Conservation (phyloP, 2,329 filamentous ascomycete species). For the Xylaria digitata region DNA sequence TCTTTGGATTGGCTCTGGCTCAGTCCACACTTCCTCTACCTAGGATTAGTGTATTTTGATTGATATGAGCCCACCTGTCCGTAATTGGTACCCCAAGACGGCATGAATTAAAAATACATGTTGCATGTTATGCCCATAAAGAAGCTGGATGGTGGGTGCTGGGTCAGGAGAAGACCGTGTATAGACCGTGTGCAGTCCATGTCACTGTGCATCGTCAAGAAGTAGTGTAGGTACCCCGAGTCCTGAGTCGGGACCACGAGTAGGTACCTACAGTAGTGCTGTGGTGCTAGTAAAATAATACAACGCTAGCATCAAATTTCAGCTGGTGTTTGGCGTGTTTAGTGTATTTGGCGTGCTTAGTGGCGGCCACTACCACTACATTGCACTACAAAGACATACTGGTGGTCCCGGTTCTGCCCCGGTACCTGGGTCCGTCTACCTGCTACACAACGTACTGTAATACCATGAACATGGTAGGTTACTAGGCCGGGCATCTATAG, state of each 20-base stretch:
- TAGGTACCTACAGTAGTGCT: slow-evolving; percentile 1
- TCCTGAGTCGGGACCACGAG: too few species aligned
- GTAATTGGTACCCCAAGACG: slow-evolving; percentile 21
- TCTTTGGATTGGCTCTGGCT: slow-evolving; percentile 32
- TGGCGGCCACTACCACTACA: slow-evolving; percentile 4
- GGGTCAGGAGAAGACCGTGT: slow-evolving; percentile 3
- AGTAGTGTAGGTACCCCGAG: too few species aligned
- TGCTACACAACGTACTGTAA: too few species aligned
- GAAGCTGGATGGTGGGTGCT: not conserved
- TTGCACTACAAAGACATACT: not conserved
- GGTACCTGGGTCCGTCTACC: too few species aligned
- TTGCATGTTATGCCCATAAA: slow-evolving; percentile 10
- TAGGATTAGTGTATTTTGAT: slow-evolving; percentile 31
- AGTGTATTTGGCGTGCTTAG: slow-evolving; percentile 5
- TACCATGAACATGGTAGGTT: too few species aligned
- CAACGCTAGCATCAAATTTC: slow-evolving; percentile 1
- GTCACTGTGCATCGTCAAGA: too few species aligned
- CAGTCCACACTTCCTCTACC: not conserved
- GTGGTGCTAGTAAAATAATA: not conserved
- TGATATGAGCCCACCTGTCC: slow-evolving; percentile 28
- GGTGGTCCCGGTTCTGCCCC: not conserved
- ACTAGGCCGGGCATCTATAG: too few species aligned
- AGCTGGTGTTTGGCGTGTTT: slow-evolving; percentile 1
- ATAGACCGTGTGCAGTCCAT: not conserved
- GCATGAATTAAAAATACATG: slow-evolving; percentile 38